phyloP scores from a whole-genome alignment of 352 stramenopile genomes.

The Phytophthora sp. region DNA sequence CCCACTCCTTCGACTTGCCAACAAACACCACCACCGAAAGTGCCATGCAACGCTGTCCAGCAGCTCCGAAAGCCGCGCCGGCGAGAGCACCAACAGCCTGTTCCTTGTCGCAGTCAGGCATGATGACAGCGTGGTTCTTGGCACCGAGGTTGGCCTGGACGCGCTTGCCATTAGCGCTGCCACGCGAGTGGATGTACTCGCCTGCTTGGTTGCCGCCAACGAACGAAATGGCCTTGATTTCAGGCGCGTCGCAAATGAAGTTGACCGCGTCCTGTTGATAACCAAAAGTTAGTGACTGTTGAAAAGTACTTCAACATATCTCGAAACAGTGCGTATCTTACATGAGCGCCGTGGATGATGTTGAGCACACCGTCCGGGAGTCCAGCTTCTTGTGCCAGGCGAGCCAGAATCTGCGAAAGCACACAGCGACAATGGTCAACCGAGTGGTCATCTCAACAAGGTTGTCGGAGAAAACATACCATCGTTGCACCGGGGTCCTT shows the following conservation, averaged over 20 bases:
- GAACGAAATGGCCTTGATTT: constrained; percentile 97
- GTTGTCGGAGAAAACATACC: constrained; percentile 22
- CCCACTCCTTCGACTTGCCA: constrained; percentile 93
- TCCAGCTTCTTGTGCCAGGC: constrained; percentile 92
- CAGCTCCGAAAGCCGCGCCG: constrained; percentile 95
- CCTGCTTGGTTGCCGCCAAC: constrained; percentile 94
- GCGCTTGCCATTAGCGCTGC: constrained; percentile 91
- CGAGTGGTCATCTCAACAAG: too few species aligned
- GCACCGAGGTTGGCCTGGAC: constrained; percentile 97
- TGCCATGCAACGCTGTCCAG: constrained; percentile 98
- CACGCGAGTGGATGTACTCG: constrained; percentile 94
- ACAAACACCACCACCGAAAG: constrained; percentile 96
- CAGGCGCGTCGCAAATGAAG: constrained; percentile 93
- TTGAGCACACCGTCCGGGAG: constrained; percentile 96
- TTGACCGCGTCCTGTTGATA: constrained; percentile 89
- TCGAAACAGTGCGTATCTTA: constrained; percentile 29
- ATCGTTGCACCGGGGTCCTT: constrained; percentile 92
- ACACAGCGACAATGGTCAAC: background rate
- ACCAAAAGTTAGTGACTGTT: constrained; percentile 5
- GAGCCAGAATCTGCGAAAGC: constrained; percentile 80
- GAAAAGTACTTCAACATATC: constrained; percentile 6
- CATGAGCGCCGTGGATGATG: constrained; percentile 89
- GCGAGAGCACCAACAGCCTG: constrained; percentile 87
- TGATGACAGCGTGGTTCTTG: constrained; percentile 98
- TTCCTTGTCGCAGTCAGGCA: constrained; percentile 95